Base-by-base conservation (phyloP, 768 basidiomycete species). In the Pleurotus sapidus region DNA sequence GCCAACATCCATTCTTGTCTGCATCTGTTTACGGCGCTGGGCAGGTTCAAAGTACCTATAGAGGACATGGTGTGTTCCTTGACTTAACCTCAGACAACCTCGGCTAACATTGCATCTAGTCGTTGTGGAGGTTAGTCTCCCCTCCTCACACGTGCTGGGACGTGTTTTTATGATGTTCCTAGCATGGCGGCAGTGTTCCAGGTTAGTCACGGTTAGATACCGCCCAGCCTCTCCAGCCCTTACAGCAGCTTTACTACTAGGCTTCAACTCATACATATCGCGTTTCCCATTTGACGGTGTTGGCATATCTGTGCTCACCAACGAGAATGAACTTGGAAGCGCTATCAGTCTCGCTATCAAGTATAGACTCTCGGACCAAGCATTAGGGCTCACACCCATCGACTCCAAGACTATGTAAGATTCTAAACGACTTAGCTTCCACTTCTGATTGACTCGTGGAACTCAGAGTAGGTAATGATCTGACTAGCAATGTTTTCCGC, bases 221-320 rank as follows among this genome's bases (percentile, higher is more conserved):
- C 30, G 8, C 30, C 30, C 30, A 8, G 11, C 8, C 30, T 11
- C 11, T 11, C 30, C 30, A 34, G 30, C 9, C 6, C 30, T 34
- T 34, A 34, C n/a, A 12, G 7, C 37, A 0, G 15, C 14, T 15
- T 34, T 20, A 27, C 15, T 43, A n/a, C 5, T 17, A 64, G 68
- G 68, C 1, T 68, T 68, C 56, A 56, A 47, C 14, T 51, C 65
- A 0, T 30, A 56, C 30, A 57, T 71, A 7, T 65, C 60, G 8
- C 64, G 70, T 9, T 49, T 69, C 4, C 70, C 70, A 4, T 46
- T 42, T 20, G 60, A 63, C n/a, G 62, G 62, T 38, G 38, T 72
- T 9, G 70, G 70, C 1, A 61, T 72, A 25, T 60, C 69, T 12
- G 65, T 72, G 25, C 61, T 70, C 18, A 63, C 61, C 25, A 72